A percentile compares a stretch with the other conserved stretches of the same genome.
Conservation (phyloP, 1,284 basidiomycete species). For the Schizophyllum commune region DNA sequence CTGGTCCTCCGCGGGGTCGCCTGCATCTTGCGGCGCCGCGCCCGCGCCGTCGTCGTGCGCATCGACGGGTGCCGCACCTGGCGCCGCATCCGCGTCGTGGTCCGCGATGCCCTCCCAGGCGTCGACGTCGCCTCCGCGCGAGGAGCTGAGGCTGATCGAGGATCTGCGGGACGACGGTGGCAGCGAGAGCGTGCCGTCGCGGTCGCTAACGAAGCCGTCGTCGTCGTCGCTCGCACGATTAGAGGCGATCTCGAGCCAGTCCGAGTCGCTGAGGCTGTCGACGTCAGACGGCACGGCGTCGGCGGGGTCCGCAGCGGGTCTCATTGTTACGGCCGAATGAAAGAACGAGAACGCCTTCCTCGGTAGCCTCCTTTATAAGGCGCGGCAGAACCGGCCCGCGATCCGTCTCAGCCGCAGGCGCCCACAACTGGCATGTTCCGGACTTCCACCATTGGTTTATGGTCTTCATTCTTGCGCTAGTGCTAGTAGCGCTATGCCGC, state of each 20-base stretch:
- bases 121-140: slow-evolving; percentile 55
- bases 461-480: no score
- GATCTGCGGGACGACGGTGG: slow-evolving; percentile 53
- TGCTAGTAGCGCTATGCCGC: no score
- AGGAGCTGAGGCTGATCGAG: slow-evolving; percentile 58
- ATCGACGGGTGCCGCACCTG: slow-evolving; percentile 16
- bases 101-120: slow-evolving; percentile 70
- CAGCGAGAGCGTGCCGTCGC: slow-evolving; percentile 37
- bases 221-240: slow-evolving; percentile 61
- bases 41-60: slow-evolving; percentile 10
- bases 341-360: no score
- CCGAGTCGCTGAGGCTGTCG: slow-evolving; percentile 65
- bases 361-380: no score
- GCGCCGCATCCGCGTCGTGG: slow-evolving; percentile 37
- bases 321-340: slow-evolving; percentile 12
- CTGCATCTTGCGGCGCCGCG: slow-evolving; percentile 17
- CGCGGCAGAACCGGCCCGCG: no score
- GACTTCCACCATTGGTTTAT: no score
- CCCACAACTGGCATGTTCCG: no score
- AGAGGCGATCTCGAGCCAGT: slow-evolving; percentile 71
- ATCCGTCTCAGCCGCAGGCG: no score
- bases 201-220: slow-evolving; percentile 39
- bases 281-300: slow-evolving; percentile 44
- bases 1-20: slow-evolving; percentile 44
- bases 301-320: slow-evolving; percentile 17